Base-by-base conservation (phyloP, 352 stramenopile species). In the Blastocystis sp. region DNA sequence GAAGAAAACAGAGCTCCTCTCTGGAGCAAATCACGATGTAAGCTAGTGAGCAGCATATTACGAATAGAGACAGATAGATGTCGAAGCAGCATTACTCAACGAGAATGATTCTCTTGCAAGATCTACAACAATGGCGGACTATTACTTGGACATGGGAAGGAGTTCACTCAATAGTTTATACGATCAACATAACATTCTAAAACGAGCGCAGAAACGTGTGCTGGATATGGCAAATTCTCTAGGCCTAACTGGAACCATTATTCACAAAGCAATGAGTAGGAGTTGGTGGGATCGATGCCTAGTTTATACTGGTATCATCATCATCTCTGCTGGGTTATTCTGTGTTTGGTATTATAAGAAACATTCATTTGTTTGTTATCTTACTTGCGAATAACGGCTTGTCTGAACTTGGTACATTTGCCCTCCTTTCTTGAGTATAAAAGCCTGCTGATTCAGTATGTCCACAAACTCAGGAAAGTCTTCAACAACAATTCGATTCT, bases 381-480 rank as follows among this genome's bases (percentile, higher is more conserved):
- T 34, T 55, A 84, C 68, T 68, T 84, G 73, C 7, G 73, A 84
- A 29, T 84, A 84, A 29, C 70, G 70, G 29, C 77, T 88, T 13
- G 77, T 88, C 47, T 88, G 93, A 39, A 95, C 91, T 87, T 95
- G 93, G 82, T 94, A 95, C 53, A 94, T 91, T 20, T 93, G 91
- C 0, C 92, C 92, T 8, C 93, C 93, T 90, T 94, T 94, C 91
- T 95, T 95, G 34, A 95, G 87, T 7, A 96, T 79, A 68, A 95
- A 95, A 50, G 92, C 94, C 73, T 95, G 93, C 87, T 96, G 93
- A 80, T 93, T 94, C n/a, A 96, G 89, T 37, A 94, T 92, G 76
- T 95, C 93, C 50, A 95, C 90, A 88, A 95, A 95, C 79, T 95
- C 93, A 6, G 91, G 87, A 89, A 96, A 95, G 89, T 95, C 92